Evolutionary conservation across 2,329 filamentous ascomycete genomes (phyloP), one percentile per base, ranked within the genome.

Genomic region (Endoconidiophora laricicola): DNA sequence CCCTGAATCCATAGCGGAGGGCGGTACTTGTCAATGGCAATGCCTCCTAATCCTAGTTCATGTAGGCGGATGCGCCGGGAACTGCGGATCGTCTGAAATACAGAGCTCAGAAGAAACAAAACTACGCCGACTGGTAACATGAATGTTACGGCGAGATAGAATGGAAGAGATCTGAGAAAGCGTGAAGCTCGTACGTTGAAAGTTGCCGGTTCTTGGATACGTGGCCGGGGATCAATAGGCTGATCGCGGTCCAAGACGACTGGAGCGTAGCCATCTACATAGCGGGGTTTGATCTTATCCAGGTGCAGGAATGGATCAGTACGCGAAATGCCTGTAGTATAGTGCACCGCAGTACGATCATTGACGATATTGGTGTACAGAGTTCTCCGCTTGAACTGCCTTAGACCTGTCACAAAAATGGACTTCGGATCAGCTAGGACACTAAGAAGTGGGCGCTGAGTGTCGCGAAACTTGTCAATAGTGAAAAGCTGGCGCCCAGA

Each of bases 361-460:
- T 95, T 94, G 60, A 83, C 68, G 44, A 94, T 79, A 60, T 96
- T 96, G 40, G 82, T 73, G 62, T 96, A 96, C 1, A 94, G 67
- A 3, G 78, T 83, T 52, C 79, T 81, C 49, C 83, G 73, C 61
- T 79, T 76, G 67, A 96, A 96, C 57, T 70, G 74, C 54, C 76
- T 73, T 43, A 96, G 70, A 0, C 80, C 88, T 29, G 76, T 76
- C 58, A 94, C 82, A 66, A 96, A 96, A 56, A 94, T 83, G 54
- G 83, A 88, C 46, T 81, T 74, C 0, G 82, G 79, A 56, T 94
- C 88, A 4, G 88, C 84, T 26, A 96, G 71, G 7, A 95, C 72
- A 45, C 83, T 74, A 18, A 96, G 73, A 7, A 96, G 69, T 0
- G 88, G 86, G 39, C 79, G 75, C n/a, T 77, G 80, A 0, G 86